These are phyloP conservation scores for Sugiyamaella chiloensis DNA, from an alignment of 805 yeast genomes.

Conservation along the genomic window DNA sequence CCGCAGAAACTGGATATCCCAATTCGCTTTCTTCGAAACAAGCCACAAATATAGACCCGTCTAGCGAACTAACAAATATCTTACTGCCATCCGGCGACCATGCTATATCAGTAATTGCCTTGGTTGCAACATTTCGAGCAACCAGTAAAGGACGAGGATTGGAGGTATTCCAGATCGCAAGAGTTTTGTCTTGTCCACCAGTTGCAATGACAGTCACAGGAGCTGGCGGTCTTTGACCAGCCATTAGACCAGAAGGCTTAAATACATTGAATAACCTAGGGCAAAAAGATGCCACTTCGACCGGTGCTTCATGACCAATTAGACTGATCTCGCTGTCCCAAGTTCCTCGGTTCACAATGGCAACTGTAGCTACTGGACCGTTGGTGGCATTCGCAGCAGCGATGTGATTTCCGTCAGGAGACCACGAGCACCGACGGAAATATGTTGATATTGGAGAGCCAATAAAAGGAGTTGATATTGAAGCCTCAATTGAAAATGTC, in stretches of 20 bases:
- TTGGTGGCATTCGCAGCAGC: conserved; percentile 69
- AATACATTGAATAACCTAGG: conserved; percentile 36
- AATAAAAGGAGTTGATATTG: conserved; percentile 78
- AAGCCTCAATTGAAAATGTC: conserved; percentile 82
- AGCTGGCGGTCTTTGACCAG: conserved; percentile 24
- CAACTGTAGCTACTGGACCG: conserved; percentile 62
- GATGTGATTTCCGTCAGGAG: conserved; percentile 69
- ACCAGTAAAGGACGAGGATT: conserved; percentile 75
- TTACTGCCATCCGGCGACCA: conserved; percentile 83
- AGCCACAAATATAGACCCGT: conserved; percentile 73
- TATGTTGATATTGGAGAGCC: conserved; percentile 91
- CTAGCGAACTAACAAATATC: conserved; percentile 75
- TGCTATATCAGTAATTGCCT: conserved; percentile 80
- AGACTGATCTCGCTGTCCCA: conserved; percentile 64
- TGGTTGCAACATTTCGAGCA: conserved; percentile 68
- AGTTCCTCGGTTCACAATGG: conserved; percentile 58
- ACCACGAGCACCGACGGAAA: conserved; percentile 70
- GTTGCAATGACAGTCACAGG: conserved; percentile 79
- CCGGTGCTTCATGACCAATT: conserved; percentile 68
- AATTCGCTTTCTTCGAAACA: conserved; percentile 52
- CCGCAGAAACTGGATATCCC: conserved; percentile 54
- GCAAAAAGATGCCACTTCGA: conserved; percentile 59
- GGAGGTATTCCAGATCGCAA: conserved; percentile 85
- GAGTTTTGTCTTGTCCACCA: conserved; percentile 88
- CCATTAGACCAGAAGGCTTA: not conserved